Evolutionary conservation across 345 rosid genomes (phyloP), one percentile per base, ranked within the genome.

Genomic region (Mangifera indica): DNA sequence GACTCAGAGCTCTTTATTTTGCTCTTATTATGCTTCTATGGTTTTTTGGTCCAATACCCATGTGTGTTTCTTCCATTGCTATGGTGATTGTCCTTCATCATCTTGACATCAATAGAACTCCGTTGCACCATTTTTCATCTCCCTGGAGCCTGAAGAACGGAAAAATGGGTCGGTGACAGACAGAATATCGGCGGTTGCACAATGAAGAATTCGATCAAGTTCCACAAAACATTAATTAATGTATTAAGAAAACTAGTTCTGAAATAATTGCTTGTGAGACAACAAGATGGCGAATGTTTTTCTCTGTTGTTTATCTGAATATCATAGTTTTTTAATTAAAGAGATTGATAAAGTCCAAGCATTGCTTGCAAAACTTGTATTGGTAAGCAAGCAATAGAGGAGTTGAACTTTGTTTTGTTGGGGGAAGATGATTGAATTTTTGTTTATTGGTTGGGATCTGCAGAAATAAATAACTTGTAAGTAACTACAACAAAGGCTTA

Each of bases 31-130:
- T 93, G 60, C 70, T 91, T 54, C 75, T 87, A 12, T 88, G 98
- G 97, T 90, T 93, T 64, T 91, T 91, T 34, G 97, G 98, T 53
- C 97, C 97, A 0, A 80, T 89, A 14, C 98, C 95, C 0, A 89
- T 91, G 97, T 84, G 89, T 74, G 55, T 83, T 29, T 80, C 78
- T 1, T 88, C 96, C 21, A 25, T 84, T 37, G 21, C 85, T 25
- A 80, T 86, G 80, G 92, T 87, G 0, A 7, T 72, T 0, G 44
- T 86, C 59, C 87, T 91, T 29, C 81, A 85, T 63, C 76, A 17
- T 69, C 84, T 86, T 21, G 96, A 89, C 72, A 49, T 69, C 26
- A 86, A 87, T 25, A 74, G 86, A 17, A 79, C 77, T 59, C 88
- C 83, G 11, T 69, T 87, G 77, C 84, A 83, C 44, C 81, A 71